Conservation (phyloP, 1,284 basidiomycete species). For the Tylopilus sp. region DNA sequence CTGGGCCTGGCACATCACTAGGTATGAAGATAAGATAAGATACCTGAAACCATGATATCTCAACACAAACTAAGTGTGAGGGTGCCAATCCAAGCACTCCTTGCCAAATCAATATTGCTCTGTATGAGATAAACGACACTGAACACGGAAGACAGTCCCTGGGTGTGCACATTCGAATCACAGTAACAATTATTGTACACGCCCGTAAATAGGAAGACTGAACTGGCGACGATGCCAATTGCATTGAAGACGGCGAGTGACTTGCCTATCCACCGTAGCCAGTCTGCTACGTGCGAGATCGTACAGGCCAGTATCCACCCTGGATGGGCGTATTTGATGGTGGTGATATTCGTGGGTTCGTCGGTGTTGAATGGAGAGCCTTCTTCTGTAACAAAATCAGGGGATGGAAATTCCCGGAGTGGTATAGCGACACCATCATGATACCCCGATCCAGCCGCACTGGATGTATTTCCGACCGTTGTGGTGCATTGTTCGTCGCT, state of each 20-base stretch:
- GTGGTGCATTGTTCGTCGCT: not conserved
- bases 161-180: conserved; percentile 15
- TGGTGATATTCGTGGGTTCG: not conserved
- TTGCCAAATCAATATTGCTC: conserved; percentile 6
- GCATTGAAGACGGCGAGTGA: conserved; percentile 24
- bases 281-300: conserved; percentile 6
- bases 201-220: conserved; percentile 22
- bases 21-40: no score
- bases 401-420: not conserved
- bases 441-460: not conserved
- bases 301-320: not conserved
- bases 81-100: conserved; percentile 20
- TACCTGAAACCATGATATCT: conserved; percentile 26
- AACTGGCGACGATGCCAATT: conserved; percentile 17
- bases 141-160: conserved; percentile 11
- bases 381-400: not conserved
- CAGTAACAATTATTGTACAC: conserved; percentile 28
- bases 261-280: conserved; percentile 28
- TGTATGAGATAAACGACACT: conserved; percentile 3
- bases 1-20: no score
- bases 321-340: not conserved
- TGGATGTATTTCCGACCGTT: not conserved
- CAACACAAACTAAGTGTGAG: conserved; percentile 16
- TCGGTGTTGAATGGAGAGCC: not conserved
- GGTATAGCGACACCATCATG: not conserved